Conservation (phyloP, 2,329 filamentous ascomycete species). For the Capronia coronata region DNA sequence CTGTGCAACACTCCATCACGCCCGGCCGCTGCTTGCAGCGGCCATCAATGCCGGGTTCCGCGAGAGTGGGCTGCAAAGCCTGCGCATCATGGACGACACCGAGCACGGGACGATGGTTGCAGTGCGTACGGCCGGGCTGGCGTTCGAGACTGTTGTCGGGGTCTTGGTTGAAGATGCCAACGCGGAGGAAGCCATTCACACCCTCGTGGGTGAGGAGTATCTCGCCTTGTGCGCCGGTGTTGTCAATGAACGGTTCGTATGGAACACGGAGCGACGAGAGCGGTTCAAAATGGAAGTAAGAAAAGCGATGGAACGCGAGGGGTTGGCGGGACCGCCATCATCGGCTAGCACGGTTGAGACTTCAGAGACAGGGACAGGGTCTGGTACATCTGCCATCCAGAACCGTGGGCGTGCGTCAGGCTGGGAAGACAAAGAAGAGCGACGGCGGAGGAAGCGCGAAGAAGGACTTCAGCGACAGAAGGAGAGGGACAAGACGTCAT, state of each 20-base stretch:
- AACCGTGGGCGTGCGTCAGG: neutral
- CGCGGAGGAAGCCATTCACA: slow-evolving; percentile 32
- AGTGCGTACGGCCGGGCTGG: slow-evolving; percentile 73
- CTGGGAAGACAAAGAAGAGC: slow-evolving; percentile 30
- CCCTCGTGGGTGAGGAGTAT: slow-evolving; percentile 58
- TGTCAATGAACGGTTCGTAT: slow-evolving; percentile 55
- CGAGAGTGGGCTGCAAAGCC: slow-evolving; percentile 68
- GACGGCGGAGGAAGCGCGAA: slow-evolving; percentile 37
- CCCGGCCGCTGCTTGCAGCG: slow-evolving; percentile 67
- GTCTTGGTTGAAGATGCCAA: slow-evolving; percentile 30
- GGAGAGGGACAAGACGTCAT: slow-evolving; percentile 12
- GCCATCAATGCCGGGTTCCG: slow-evolving; percentile 79
- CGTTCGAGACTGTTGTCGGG: slow-evolving; percentile 75
- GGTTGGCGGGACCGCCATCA: neutral
- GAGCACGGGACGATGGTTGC: slow-evolving; percentile 55
- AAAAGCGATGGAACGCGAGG: slow-evolving; percentile 23
- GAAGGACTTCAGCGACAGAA: slow-evolving; percentile 36
- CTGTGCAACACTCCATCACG: slow-evolving; percentile 65
- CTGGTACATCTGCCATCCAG: neutral
- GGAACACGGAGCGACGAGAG: slow-evolving; percentile 37
- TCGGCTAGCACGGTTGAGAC: neutral
- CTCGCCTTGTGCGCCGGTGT: slow-evolving; percentile 61
- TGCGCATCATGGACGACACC: slow-evolving; percentile 48
- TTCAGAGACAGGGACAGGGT: slow-evolving; percentile 6
- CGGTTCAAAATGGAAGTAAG: slow-evolving; percentile 29